Conservation (phyloP, 2,329 filamentous ascomycete genomes). For the Chrysoporthe puriensis region DNA sequence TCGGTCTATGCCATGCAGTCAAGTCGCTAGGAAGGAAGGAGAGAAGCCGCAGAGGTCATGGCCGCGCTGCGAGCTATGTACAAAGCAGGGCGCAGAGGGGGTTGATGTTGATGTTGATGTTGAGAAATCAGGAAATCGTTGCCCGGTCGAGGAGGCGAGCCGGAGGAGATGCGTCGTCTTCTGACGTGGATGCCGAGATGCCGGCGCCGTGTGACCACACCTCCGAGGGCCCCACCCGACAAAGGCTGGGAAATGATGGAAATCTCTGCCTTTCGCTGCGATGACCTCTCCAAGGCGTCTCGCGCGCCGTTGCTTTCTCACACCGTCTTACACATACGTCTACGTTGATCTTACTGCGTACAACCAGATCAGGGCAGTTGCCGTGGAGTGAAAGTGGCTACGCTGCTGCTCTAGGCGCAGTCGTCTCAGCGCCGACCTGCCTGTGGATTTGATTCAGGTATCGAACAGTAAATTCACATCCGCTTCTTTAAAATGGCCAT, state of each 20-base stretch:
- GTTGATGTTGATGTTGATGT: constrained; percentile 8
- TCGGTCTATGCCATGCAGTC: background rate
- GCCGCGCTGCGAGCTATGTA: background rate
- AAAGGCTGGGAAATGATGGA: no score
- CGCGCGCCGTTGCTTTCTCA: no score
- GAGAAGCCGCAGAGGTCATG: background rate
- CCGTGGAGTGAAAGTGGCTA: no score
- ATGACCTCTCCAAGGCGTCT: no score
- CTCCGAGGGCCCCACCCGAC: background rate
- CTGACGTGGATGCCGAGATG: constrained; percentile 13
- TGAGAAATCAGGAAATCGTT: background rate
- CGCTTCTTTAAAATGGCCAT: background rate
- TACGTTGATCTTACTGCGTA: no score
- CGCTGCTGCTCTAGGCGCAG: no score
- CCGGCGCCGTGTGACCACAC: constrained; percentile 18
- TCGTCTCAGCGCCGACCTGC: no score
- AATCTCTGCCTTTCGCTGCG: no score
- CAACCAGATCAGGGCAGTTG: no score
- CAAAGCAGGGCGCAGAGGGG: background rate
- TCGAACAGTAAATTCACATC: no score
- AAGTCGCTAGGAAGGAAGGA: background rate
- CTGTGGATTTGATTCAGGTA: no score
- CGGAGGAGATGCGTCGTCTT: constrained; percentile 1
- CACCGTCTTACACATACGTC: no score
- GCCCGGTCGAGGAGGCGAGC: constrained; percentile 9